Conservation (phyloP, 108 stramenopile species). For the Licmophora abbreviata region DNA sequence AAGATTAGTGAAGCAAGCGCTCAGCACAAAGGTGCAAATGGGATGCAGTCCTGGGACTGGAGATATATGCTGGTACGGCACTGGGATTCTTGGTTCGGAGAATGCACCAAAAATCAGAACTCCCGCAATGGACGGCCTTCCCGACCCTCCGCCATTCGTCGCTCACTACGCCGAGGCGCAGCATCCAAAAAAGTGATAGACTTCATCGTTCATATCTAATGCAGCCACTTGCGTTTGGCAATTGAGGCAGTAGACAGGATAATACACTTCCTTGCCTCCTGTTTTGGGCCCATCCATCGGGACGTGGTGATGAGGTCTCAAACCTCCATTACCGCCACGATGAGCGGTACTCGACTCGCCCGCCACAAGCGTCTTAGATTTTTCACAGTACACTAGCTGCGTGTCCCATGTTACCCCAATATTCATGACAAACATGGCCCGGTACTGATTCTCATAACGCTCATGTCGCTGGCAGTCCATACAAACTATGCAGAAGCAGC, state of each 20-base stretch:
- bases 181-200: slow-evolving; percentile 86
- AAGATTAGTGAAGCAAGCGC: too few species aligned
- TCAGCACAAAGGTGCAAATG: too few species aligned
- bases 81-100: too few species aligned
- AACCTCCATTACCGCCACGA: too few species aligned
- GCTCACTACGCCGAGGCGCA: slow-evolving; percentile 50
- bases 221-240: slow-evolving; percentile 75
- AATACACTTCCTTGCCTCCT: slow-evolving; percentile 29
- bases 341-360: neutral
- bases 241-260: slow-evolving; percentile 60
- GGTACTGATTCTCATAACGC: slow-evolving; percentile 66
- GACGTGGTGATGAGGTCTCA: neutral
- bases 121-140: too few species aligned
- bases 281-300: neutral
- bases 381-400: slow-evolving; percentile 44
- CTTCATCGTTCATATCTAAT: slow-evolving; percentile 77
- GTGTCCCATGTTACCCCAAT: slow-evolving; percentile 67
- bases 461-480: slow-evolving; percentile 89
- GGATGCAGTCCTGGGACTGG: too few species aligned
- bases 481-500: slow-evolving; percentile 79
- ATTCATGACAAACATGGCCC: slow-evolving; percentile 91
- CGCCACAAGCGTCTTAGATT: slow-evolving; percentile 28
- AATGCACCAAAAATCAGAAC: too few species aligned
- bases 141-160: too few species aligned
- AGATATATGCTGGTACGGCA: too few species aligned